Conservation (phyloP, 2,329 filamentous ascomycete species). For the Xylaria sp. region DNA sequence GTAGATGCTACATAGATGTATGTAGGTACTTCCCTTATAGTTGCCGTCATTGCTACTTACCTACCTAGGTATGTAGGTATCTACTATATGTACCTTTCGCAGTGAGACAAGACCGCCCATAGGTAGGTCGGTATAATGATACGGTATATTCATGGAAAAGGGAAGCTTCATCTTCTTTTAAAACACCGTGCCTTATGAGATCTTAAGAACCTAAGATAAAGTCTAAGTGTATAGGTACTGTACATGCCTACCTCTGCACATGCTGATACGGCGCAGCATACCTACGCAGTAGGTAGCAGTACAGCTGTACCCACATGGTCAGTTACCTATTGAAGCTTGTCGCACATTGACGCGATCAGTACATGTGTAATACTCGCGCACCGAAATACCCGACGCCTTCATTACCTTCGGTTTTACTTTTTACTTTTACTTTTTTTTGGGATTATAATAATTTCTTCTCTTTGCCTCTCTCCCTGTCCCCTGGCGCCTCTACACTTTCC, state of each 20-base stretch:
- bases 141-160: no score
- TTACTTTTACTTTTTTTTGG: not conserved
- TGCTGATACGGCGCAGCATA: no score
- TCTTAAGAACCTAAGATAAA: not conserved
- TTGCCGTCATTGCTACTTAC: conserved; percentile 13
- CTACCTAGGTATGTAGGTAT: not conserved
- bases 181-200: no score
- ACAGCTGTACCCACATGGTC: not conserved
- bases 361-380: conserved; percentile 5
- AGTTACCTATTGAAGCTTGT: not conserved
- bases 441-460: not conserved
- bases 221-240: no score
- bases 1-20: no score
- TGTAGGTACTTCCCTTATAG: no score
- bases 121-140: no score
- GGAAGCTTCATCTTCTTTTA: no score
- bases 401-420: no score
- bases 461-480: not conserved
- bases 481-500: not conserved
- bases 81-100: not conserved
- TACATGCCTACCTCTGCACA: not conserved
- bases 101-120: no score
- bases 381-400: conserved; percentile 29
- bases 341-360: conserved; percentile 24
- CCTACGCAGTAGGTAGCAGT: no score